Evolutionary conservation across 768 basidiomycete species (phyloP).

Genomic region (Cyathus striatus): DNA sequence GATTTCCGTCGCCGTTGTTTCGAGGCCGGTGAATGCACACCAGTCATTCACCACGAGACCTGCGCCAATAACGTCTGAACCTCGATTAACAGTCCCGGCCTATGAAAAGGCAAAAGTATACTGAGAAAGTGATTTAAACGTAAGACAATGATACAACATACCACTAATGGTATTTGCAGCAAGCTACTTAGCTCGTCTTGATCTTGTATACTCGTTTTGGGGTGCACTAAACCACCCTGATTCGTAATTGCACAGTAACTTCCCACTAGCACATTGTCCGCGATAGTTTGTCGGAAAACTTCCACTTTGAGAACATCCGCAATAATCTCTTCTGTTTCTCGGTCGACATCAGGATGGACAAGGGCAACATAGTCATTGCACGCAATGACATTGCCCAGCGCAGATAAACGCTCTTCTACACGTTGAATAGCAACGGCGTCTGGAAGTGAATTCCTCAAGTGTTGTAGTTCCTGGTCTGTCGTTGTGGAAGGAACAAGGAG

Average conservation of each 20-base stretch:
- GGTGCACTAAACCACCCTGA: conserved; percentile 96
- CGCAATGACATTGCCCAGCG: conserved; percentile 96
- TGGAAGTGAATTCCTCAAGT: conserved; percentile 92
- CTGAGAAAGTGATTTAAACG: background rate
- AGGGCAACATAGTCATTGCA: conserved; percentile 99
- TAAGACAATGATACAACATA: conserved; percentile 13
- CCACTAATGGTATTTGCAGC: conserved; percentile 92
- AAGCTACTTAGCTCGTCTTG: conserved; percentile 95
- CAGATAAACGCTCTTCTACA: conserved; percentile 94
- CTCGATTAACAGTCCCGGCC: conserved; percentile 98
- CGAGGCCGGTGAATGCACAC: conserved; percentile 98
- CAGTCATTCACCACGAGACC: conserved; percentile 98
- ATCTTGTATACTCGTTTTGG: conserved; percentile 94
- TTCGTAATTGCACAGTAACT: conserved; percentile 94
- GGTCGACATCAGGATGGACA: conserved; percentile 96
- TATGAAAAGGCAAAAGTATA: conserved; percentile 20
- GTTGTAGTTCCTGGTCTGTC: conserved; percentile 97
- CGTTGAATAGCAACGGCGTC: conserved; percentile 92
- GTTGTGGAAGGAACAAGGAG: conserved; percentile 94
- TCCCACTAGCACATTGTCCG: conserved; percentile 95
- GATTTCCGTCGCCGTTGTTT: conserved; percentile 99
- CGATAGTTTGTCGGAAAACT: conserved; percentile 96
- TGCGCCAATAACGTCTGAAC: conserved; percentile 96
- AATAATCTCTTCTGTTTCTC: conserved; percentile 99
- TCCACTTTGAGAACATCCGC: conserved; percentile 99